Conservation (phyloP, 192 early-diverging fungal species). For the Endogone sp. region DNA sequence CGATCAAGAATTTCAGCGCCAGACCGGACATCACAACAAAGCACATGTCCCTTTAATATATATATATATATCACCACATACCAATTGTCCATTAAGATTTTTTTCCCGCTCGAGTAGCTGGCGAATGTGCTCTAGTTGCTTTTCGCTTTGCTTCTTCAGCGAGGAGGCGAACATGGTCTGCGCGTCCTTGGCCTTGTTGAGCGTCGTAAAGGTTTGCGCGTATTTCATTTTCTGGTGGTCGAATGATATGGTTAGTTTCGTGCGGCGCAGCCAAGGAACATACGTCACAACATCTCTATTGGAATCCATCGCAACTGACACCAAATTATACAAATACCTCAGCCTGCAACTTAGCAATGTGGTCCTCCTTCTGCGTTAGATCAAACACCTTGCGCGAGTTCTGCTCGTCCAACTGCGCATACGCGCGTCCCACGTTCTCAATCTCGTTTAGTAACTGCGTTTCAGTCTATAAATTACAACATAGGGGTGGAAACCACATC, state of each 20-base stretch:
- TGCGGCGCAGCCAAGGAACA: too few relatives aligned
- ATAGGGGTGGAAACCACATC: too few relatives aligned
- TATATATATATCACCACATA: slow-evolving; percentile 29
- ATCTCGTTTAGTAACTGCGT: slow-evolving; percentile 55
- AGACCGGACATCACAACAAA: too few relatives aligned
- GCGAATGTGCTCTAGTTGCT: slow-evolving; percentile 82
- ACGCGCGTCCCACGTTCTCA: slow-evolving; percentile 60
- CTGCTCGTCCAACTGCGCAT: slow-evolving; percentile 81
- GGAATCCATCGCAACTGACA: background rate
- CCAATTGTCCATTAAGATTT: slow-evolving; percentile 59
- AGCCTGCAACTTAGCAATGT: slow-evolving; percentile 68
- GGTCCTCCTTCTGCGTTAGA: slow-evolving; percentile 72
- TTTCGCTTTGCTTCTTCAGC: slow-evolving; percentile 70
- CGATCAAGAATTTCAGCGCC: slow-evolving; percentile 5
- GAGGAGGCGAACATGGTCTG: slow-evolving; percentile 60
- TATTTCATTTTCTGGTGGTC: slow-evolving; percentile 61
- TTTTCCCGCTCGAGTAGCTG: slow-evolving; percentile 80
- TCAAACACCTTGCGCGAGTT: slow-evolving; percentile 76
- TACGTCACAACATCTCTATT: too few relatives aligned
- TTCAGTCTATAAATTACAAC: slow-evolving; percentile 50
- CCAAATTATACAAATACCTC: slow-evolving; percentile 45
- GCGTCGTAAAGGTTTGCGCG: slow-evolving; percentile 74
- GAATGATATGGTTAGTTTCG: background rate
- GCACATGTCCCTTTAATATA: background rate
- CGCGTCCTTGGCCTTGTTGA: slow-evolving; percentile 69